A percentile compares a stretch with the other conserved stretches of the same genome.
These are phyloP conservation scores for Scheffersomyces stipitis DNA, from an alignment of 805 yeast species.

Conservation along the genomic window DNA sequence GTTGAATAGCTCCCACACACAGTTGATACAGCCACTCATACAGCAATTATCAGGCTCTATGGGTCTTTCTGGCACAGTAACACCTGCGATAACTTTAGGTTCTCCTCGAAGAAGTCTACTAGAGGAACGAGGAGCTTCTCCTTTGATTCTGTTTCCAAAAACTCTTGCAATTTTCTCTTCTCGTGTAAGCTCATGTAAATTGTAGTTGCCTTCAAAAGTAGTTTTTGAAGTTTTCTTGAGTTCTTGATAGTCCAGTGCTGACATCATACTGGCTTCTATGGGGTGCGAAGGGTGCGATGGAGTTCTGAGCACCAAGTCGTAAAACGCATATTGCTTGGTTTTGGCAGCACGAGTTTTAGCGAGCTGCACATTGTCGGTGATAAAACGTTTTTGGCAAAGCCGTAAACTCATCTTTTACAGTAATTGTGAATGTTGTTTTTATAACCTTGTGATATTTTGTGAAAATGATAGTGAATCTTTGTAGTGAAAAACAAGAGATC, in stretches of 20 bases:
- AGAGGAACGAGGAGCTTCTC: conserved; percentile 45
- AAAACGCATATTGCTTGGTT: conserved; percentile 25
- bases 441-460: too few relatives aligned
- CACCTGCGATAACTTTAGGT: conserved; percentile 50
- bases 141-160: conserved; percentile 58
- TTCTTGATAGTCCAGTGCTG: conserved; percentile 13
- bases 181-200: conserved; percentile 29
- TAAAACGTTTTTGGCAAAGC: too few relatives aligned
- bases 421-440: too few relatives aligned
- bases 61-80: conserved; percentile 80
- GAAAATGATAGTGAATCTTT: too few relatives aligned
- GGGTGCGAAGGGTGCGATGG: conserved; percentile 33
- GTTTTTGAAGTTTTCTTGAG: conserved; percentile 19
- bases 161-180: conserved; percentile 50
- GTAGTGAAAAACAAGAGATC: too few relatives aligned
- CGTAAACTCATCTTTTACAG: too few relatives aligned
- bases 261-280: conserved; percentile 29
- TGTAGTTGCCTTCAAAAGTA: conserved; percentile 34
- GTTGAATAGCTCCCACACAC: conserved; percentile 93
- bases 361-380: too few relatives aligned
- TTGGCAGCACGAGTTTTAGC: conserved; percentile 2
- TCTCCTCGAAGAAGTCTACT: conserved; percentile 37
- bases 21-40: conserved; percentile 94
- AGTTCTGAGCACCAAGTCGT: conserved; percentile 37
- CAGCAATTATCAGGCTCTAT: conserved; percentile 94